Percentiles rank a stretch among this genome's conserved stretches.
These are phyloP conservation scores for Jatropha multifida DNA, from an alignment of 441 rosid genomes.

Conservation along the genomic window DNA sequence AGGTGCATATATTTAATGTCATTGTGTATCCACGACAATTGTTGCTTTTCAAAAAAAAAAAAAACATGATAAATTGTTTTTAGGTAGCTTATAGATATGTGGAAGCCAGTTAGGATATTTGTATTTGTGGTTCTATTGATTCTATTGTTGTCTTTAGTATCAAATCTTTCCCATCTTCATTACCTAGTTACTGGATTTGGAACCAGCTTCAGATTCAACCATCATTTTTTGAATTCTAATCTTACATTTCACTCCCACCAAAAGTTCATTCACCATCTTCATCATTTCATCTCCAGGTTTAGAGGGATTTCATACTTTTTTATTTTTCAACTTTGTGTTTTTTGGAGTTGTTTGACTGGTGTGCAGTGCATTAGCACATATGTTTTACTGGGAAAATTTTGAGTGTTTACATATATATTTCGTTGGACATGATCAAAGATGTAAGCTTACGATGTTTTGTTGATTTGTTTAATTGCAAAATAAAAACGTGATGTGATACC, in stretches of 20 bases:
- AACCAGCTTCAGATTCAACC: constrained; percentile 19
- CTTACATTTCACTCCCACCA: constrained; percentile 11
- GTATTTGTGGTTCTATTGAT: constrained; percentile 19
- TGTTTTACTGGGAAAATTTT: neutral
- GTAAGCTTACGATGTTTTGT: too few species aligned
- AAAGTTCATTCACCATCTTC: constrained; percentile 18
- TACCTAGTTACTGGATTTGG: constrained; percentile 22
- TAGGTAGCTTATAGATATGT: constrained; percentile 14
- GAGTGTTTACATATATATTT: too few species aligned
- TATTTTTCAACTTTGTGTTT: too few species aligned
- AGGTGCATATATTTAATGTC: neutral
- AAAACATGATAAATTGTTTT: neutral
- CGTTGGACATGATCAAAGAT: too few species aligned
- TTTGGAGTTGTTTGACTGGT: neutral
- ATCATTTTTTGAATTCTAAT: constrained; percentile 17
- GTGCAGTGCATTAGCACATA: neutral
- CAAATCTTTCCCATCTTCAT: constrained; percentile 23
- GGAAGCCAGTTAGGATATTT: constrained; percentile 28
- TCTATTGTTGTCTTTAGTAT: constrained; percentile 26
- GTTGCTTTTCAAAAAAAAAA: too few species aligned
- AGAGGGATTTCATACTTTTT: neutral
- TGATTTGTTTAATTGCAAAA: too few species aligned
- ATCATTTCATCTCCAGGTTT: constrained; percentile 19
- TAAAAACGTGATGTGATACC: too few species aligned
- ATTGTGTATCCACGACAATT: neutral